Evolutionary conservation across 306 rosid species (phyloP).

Genomic region (Glycine latifolia): DNA sequence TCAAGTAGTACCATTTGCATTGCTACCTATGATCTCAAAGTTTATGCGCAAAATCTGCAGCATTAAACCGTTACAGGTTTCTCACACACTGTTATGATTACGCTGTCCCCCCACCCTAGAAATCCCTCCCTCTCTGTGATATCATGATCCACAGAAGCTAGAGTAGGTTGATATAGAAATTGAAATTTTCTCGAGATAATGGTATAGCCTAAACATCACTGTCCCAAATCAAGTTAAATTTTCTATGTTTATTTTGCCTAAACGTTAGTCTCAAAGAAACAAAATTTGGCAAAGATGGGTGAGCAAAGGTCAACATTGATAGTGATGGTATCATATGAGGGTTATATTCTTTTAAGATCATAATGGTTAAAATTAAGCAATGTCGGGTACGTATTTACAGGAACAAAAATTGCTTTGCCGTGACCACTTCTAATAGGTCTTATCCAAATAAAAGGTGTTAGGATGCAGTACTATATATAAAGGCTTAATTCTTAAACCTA

Average conservation of each 20-base stretch:
- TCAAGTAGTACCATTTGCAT: constrained; percentile 6
- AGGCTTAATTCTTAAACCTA: neutral
- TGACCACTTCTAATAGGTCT: neutral
- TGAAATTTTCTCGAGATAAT: too few relatives aligned
- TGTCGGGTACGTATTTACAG: constrained; percentile 35
- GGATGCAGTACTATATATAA: neutral
- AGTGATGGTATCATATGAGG: constrained; percentile 2
- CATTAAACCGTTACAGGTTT: constrained; percentile 40
- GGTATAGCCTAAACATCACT: neutral
- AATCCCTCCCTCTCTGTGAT: constrained; percentile 37
- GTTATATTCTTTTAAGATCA: constrained; percentile 43
- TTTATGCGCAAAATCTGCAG: constrained; percentile 50
- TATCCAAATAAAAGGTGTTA: neutral
- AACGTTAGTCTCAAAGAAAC: constrained; percentile 15
- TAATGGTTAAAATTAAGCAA: constrained; percentile 50
- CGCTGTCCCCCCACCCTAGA: constrained; percentile 35
- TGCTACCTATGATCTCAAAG: constrained; percentile 42
- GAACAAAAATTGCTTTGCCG: neutral
- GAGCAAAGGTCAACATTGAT: constrained; percentile 32
- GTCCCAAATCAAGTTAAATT: neutral
- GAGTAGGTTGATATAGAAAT: too few relatives aligned
- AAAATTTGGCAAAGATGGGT: neutral
- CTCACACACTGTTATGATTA: constrained; percentile 43
- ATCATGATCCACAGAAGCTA: neutral
- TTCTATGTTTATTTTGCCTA: constrained; percentile 14